A percentile compares a stretch with the other conserved stretches of the same genome.
Conservation (phyloP, 805 yeast species). For the Middelhovenomyces tepae region DNA sequence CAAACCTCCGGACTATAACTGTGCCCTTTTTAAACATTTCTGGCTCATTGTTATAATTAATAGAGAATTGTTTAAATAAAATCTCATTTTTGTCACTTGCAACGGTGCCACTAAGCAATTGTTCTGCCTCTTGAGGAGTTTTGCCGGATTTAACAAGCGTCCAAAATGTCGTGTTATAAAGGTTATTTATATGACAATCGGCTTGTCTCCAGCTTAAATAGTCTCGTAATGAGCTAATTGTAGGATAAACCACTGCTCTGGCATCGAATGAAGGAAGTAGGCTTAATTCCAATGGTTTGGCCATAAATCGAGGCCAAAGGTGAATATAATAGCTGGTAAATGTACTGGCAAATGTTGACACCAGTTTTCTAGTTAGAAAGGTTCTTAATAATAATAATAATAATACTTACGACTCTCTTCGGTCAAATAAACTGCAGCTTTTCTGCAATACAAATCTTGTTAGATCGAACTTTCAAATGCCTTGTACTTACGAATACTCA, state of each 20-base stretch:
- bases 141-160: slow-evolving; percentile 64
- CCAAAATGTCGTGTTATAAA: slow-evolving; percentile 94
- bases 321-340: slow-evolving; percentile 69
- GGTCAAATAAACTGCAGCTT: slow-evolving; percentile 61
- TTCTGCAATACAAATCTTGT: slow-evolving; percentile 52
- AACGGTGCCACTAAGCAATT: slow-evolving; percentile 60
- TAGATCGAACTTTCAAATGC: not conserved
- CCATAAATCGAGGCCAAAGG: slow-evolving; percentile 56
- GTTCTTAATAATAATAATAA: slow-evolving; percentile 22
- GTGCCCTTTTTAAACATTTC: slow-evolving; percentile 87
- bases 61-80: slow-evolving; percentile 62
- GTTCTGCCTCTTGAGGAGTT: slow-evolving; percentile 75
- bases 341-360: slow-evolving; percentile 71
- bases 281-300: slow-evolving; percentile 36
- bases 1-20: slow-evolving; percentile 36
- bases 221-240: slow-evolving; percentile 50
- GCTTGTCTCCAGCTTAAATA: slow-evolving; percentile 93
- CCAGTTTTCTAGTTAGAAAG: slow-evolving; percentile 58
- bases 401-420: no score
- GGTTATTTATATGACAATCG: slow-evolving; percentile 88
- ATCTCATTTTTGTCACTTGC: slow-evolving; percentile 85
- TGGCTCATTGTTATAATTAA: slow-evolving; percentile 86
- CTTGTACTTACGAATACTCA: slow-evolving; percentile 51
- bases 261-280: slow-evolving; percentile 86
- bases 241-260: slow-evolving; percentile 81